Evolutionary conservation across 352 stramenopile genomes (phyloP).

Genomic region (Globisporangium paddicum): DNA sequence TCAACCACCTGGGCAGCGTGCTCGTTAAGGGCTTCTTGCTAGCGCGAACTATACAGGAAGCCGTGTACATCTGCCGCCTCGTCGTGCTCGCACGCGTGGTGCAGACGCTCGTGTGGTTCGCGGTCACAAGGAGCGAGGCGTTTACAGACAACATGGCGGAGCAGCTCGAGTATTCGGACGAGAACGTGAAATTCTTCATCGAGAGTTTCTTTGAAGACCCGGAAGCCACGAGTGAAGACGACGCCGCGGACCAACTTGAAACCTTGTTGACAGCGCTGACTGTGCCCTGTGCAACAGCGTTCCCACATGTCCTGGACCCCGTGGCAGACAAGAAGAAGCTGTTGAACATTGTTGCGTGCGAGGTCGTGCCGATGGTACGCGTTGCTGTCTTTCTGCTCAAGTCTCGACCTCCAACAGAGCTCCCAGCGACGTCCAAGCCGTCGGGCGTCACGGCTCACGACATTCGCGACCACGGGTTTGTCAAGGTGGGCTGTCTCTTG

Average conservation of each 20-base stretch:
- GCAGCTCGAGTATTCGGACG: constrained; percentile 42
- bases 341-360: constrained; percentile 70
- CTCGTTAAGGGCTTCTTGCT: constrained; percentile 69
- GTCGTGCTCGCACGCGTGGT: constrained; percentile 67
- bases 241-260: constrained; percentile 25
- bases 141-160: constrained; percentile 64
- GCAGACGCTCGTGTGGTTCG: constrained; percentile 76
- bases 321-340: constrained; percentile 39
- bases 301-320: constrained; percentile 18
- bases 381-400: constrained; percentile 67
- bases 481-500: constrained; percentile 27
- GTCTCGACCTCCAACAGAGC: constrained; percentile 12
- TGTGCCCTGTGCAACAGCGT: constrained; percentile 24
- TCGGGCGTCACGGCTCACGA: constrained; percentile 55
- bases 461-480: constrained; percentile 40
- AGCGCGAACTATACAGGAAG: constrained; percentile 46
- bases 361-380: constrained; percentile 67
- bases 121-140: constrained; percentile 48
- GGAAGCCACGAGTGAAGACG: constrained; percentile 16
- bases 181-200: constrained; percentile 51
- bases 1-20: constrained; percentile 69
- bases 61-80: constrained; percentile 53
- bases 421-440: constrained; percentile 32
- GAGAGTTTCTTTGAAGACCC: constrained; percentile 33
- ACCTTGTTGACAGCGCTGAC: constrained; percentile 23